Evolutionary conservation across 176 grass and related monocot genomes (phyloP).

Genomic region (Paspalum notatum): DNA sequence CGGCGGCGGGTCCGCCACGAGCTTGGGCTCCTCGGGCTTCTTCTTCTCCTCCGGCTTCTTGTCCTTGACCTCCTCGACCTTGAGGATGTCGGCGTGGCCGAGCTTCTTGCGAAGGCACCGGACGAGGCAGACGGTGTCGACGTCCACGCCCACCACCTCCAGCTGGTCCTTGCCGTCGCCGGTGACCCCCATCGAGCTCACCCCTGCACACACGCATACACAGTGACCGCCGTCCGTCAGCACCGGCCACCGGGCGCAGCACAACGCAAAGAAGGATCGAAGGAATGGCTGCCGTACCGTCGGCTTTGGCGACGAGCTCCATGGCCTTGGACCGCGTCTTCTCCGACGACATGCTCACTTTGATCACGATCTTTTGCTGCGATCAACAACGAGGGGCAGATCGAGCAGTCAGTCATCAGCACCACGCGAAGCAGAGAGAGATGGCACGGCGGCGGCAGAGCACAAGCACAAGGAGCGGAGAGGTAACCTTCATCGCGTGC

Average conservation of each 20-base stretch:
- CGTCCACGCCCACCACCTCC: slow-evolving; percentile 45
- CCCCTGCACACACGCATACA: slow-evolving; percentile 6
- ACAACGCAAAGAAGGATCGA: no score
- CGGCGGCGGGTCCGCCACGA: no score
- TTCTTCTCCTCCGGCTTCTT: not conserved
- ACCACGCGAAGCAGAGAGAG: not conserved
- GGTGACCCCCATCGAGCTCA: slow-evolving; percentile 40
- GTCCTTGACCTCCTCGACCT: slow-evolving; percentile 53
- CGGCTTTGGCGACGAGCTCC: slow-evolving; percentile 34
- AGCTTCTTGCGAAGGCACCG: slow-evolving; percentile 52
- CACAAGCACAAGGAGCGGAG: not conserved
- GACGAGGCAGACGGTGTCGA: slow-evolving; percentile 47
- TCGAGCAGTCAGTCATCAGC: no score
- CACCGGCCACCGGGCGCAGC: no score
- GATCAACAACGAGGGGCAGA: not conserved
- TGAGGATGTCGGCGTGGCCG: slow-evolving; percentile 41
- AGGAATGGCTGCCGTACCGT: slow-evolving; percentile 9
- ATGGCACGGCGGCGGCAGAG: not conserved
- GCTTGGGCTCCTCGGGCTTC: not conserved
- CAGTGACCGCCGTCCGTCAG: no score
- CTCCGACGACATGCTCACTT: slow-evolving; percentile 40
- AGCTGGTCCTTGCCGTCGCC: slow-evolving; percentile 48
- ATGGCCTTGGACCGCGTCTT: slow-evolving; percentile 42
- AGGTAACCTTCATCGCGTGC: not conserved
- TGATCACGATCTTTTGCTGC: slow-evolving; percentile 73